Evolutionary conservation across 176 grass and related monocot genomes (phyloP).

Genomic region (Chrysopogon serrulatus): DNA sequence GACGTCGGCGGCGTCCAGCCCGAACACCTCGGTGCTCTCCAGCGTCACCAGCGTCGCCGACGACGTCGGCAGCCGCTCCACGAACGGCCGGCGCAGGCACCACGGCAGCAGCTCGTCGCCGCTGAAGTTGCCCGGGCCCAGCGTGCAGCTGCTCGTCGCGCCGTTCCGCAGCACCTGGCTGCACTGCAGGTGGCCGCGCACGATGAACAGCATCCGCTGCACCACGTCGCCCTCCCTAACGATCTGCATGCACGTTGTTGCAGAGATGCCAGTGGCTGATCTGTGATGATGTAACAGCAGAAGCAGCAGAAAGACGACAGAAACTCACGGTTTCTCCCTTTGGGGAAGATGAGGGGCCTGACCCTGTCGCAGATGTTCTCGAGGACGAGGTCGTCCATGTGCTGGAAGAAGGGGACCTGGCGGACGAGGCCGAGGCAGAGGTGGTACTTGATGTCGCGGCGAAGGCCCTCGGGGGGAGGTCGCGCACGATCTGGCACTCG

Average conservation of each 20-base stretch:
- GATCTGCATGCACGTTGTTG: slow-evolving; percentile 49
- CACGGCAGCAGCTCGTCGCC: slow-evolving; percentile 94
- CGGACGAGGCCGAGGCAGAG: slow-evolving; percentile 92
- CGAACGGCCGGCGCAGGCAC: slow-evolving; percentile 80
- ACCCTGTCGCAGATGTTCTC: slow-evolving; percentile 97
- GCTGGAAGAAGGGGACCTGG: slow-evolving; percentile 86
- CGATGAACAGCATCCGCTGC: slow-evolving; percentile 84
- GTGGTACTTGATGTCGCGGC: slow-evolving; percentile 90
- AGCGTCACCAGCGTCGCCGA: slow-evolving; percentile 65
- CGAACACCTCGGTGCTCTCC: slow-evolving; percentile 87
- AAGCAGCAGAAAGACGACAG: too few species aligned
- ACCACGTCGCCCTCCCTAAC: slow-evolving; percentile 77
- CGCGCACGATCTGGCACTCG: slow-evolving; percentile 59
- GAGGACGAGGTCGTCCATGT: slow-evolving; percentile 91
- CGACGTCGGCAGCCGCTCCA: slow-evolving; percentile 69
- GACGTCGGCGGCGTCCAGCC: slow-evolving; percentile 66
- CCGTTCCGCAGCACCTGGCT: slow-evolving; percentile 74
- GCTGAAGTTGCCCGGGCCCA: slow-evolving; percentile 87
- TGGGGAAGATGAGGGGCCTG: slow-evolving; percentile 69
- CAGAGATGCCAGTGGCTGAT: too few species aligned
- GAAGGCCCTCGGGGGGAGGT: slow-evolving; percentile 76
- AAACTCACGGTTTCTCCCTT: slow-evolving; percentile 72
- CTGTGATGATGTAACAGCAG: too few species aligned
- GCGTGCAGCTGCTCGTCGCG: slow-evolving; percentile 68
- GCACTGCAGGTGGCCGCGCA: slow-evolving; percentile 80